These are phyloP conservation scores for Ophiostoma sp. DNA, from an alignment of 2,329 filamentous ascomycete genomes.

Conservation along the genomic window DNA sequence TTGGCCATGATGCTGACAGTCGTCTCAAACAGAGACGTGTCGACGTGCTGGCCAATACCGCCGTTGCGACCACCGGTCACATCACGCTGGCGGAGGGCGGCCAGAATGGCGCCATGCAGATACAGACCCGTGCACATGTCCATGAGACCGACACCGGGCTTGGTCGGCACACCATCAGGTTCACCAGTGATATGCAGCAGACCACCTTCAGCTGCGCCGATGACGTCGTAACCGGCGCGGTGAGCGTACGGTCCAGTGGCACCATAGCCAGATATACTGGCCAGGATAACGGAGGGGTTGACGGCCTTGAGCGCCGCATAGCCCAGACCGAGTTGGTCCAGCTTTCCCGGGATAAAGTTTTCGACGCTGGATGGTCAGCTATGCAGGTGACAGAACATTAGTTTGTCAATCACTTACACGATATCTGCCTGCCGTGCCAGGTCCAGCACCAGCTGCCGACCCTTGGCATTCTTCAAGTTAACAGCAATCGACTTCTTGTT, in stretches of 20 bases:
- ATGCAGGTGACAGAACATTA: background rate
- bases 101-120: constrained; percentile 26
- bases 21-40: constrained; percentile 26
- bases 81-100: constrained; percentile 18
- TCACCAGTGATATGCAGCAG: constrained; percentile 26
- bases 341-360: constrained; percentile 26
- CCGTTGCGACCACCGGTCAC: constrained; percentile 10
- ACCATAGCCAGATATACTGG: constrained; percentile 24
- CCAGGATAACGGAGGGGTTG: constrained; percentile 22
- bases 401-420: background rate
- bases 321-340: constrained; percentile 25
- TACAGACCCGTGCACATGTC: constrained; percentile 25
- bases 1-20: constrained; percentile 26
- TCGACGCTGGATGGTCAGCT: constrained; percentile 12
- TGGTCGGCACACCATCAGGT: constrained; percentile 17
- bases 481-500: constrained; percentile 24
- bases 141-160: constrained; percentile 22
- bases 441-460: constrained; percentile 7
- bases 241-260: constrained; percentile 17
- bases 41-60: constrained; percentile 24
- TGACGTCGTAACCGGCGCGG: constrained; percentile 25
- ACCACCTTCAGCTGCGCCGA: constrained; percentile 24
- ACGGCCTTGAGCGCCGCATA: constrained; percentile 18
- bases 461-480: constrained; percentile 21
- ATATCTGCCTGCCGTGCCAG: constrained; percentile 22